A percentile compares a stretch with the other conserved stretches of the same genome.
phyloP scores from a whole-genome alignment of 1,284 basidiomycete species.

The Pyrrhoderma lamaoense region DNA sequence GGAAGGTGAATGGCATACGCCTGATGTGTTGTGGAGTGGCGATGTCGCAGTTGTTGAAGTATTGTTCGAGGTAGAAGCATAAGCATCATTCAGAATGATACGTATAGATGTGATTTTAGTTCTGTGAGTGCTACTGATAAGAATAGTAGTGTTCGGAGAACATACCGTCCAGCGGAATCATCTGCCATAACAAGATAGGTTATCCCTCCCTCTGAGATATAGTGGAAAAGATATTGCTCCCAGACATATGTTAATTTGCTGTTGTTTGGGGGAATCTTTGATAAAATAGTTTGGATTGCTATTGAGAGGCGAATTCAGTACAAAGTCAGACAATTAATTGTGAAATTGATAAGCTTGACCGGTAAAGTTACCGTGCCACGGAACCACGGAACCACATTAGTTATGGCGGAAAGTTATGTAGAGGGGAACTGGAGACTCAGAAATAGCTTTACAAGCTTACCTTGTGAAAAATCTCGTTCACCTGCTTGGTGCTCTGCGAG shows the following conservation, averaged over 20 bases:
- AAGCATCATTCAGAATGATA: no score
- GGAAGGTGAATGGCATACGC: constrained; percentile 91
- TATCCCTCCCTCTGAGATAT: constrained; percentile 81
- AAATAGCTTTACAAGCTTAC: no score
- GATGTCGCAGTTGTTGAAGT: background rate
- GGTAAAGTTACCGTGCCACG: no score
- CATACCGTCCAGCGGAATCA: constrained; percentile 64
- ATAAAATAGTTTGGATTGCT: constrained; percentile 89
- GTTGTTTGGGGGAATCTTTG: constrained; percentile 91
- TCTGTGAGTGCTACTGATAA: no score
- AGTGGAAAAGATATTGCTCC: constrained; percentile 96
- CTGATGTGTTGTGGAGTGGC: constrained; percentile 31
- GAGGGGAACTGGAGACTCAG: no score
- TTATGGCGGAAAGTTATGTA: no score
- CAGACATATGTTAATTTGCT: constrained; percentile 94
- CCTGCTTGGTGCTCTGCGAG: constrained; percentile 79
- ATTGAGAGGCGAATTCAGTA: constrained; percentile 6
- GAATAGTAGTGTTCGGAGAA: no score
- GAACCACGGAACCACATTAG: no score
- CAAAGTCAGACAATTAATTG: background rate
- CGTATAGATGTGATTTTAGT: no score
- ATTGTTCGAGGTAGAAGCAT: background rate
- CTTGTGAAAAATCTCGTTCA: constrained; percentile 73
- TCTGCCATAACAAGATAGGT: constrained; percentile 92
- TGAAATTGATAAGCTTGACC: background rate